Conservation (phyloP, 148 eudicot genomes). For the Camellia lanceoleosa region DNA sequence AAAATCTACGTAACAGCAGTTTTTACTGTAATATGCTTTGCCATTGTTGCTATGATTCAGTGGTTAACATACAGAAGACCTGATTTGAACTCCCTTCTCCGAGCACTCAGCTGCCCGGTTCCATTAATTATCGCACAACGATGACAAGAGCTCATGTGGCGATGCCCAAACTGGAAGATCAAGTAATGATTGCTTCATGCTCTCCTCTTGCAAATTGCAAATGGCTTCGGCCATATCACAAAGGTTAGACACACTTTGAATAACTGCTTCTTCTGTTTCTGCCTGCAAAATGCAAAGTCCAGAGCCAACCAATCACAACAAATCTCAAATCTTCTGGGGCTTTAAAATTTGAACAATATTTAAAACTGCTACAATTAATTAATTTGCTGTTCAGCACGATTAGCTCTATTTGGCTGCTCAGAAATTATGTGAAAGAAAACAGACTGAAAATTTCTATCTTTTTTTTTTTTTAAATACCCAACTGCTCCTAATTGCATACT, state of each 20-base stretch:
- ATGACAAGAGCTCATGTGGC: slow-evolving; percentile 57
- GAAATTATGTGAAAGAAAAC: neutral
- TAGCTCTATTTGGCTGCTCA: neutral
- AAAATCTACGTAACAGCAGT: neutral
- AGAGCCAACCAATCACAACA: neutral
- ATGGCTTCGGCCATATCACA: slow-evolving; percentile 66
- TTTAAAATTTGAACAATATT: no score
- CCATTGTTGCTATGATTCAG: neutral
- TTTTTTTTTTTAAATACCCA: neutral
- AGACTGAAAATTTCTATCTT: neutral
- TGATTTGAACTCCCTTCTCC: neutral
- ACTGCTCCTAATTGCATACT: no score
- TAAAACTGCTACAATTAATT: no score
- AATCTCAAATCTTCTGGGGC: neutral
- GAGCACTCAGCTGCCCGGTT: neutral
- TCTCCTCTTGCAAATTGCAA: slow-evolving; percentile 51
- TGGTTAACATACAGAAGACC: neutral
- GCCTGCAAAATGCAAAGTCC: slow-evolving; percentile 33
- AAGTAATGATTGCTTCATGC: slow-evolving; percentile 27
- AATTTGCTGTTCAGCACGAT: no score
- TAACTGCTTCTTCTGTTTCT: slow-evolving; percentile 61
- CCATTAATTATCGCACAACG: slow-evolving; percentile 28
- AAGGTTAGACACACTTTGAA: slow-evolving; percentile 42
- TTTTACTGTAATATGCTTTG: neutral
- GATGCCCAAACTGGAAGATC: slow-evolving; percentile 64